Evolutionary conservation across 2,329 filamentous ascomycete species (phyloP).

Genomic region (Trichoderma sp.): DNA sequence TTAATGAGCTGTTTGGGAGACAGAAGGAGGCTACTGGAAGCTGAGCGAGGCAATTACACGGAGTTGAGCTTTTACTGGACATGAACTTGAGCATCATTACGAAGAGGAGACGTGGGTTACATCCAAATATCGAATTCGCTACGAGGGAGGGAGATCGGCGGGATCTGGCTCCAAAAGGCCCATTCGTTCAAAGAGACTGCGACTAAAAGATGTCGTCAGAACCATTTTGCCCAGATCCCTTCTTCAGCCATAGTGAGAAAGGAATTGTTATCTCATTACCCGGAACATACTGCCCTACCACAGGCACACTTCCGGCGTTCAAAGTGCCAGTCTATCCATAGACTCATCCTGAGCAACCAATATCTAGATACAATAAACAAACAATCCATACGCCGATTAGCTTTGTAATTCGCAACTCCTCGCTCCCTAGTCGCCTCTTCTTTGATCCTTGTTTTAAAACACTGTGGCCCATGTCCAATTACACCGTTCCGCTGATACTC

Average conservation of each 20-base stretch:
- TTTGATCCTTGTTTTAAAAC: conserved; percentile 1
- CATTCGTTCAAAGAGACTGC: background rate
- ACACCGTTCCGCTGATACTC: conserved; percentile 79
- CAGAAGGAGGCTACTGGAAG: conserved; percentile 25
- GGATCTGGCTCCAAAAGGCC: background rate
- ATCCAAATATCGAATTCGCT: background rate
- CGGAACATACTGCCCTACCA: background rate
- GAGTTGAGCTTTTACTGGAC: background rate
- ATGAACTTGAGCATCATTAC: background rate
- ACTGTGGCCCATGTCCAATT: conserved; percentile 22
- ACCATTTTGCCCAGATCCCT: background rate
- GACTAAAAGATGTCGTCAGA: background rate
- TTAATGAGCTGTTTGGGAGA: conserved; percentile 46
- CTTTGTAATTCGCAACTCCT: conserved; percentile 20
- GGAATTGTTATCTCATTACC: background rate
- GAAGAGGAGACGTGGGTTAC: background rate
- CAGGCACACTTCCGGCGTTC: background rate
- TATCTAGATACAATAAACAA: conserved; percentile 29
- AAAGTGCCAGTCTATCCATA: conserved; percentile 29
- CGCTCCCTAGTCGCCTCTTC: background rate
- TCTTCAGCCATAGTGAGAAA: background rate
- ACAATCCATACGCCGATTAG: conserved; percentile 30
- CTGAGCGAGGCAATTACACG: background rate
- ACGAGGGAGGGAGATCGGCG: background rate
- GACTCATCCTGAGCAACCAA: conserved; percentile 26